Evolutionary conservation across 179 eudicot species (phyloP), one percentile per base, ranked within the genome.

Genomic region (Carnegiea gigantea): DNA sequence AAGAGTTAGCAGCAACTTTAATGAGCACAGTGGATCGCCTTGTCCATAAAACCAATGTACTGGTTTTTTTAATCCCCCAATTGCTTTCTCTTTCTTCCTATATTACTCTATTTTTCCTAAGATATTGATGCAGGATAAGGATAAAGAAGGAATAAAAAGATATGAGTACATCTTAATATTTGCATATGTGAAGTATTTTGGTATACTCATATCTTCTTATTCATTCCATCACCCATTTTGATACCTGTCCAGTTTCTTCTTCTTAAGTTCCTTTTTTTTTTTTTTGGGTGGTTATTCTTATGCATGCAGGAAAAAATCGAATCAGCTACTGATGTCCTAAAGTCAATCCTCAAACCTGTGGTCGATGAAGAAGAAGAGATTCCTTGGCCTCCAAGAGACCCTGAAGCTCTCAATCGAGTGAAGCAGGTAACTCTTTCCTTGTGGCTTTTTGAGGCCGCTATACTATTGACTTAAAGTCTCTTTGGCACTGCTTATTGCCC

Each of bases 11-110:
- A 65, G 89, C 92, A 75, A 78, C 84, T 21, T 82, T 96, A 80
- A 96, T 96, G 99, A 91, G 89, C 88, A 90, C 92, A 80, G 99
- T 96, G 78, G 99, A 96, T 80, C 88, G 83, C 64, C 88, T 96
- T 86, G 98, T 96, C 73, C 88, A 94, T 77, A 94, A 96, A 83
- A 94, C 99, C 78, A 86, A 91, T 49, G 99, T 96, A 83, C 60
- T 9, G n/a, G n/a, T n/a, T n/a, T n/a, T n/a, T n/a, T n/a, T n/a
- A n/a, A n/a, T 1, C 4, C 18, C 4, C 18, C 18, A 51, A 77
- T 80, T 75, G 28, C 77, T 76, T 54, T 81, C 73, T 80, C 81
- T 80, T 6, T 87, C 44, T 79, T 28, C 43, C 36, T 23, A 40
- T 2, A 18, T 57, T 5, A 18, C 12, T 51, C 57, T 51, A 51